A percentile compares a stretch with the other conserved stretches of the same genome.
These are phyloP conservation scores for Claviceps digitariae DNA, from an alignment of 2,329 filamentous ascomycete genomes.

Conservation along the genomic window DNA sequence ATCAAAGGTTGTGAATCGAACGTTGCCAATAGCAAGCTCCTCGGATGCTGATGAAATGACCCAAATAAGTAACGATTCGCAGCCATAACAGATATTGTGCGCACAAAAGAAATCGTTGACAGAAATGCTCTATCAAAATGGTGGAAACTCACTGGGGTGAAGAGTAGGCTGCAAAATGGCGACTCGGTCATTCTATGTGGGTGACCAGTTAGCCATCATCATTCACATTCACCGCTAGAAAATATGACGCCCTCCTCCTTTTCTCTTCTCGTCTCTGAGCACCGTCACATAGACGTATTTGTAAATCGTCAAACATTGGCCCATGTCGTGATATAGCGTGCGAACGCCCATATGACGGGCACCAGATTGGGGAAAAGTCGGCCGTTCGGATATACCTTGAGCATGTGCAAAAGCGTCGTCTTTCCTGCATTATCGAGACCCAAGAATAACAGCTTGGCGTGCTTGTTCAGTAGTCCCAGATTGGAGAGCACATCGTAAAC, in stretches of 20 bases:
- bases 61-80: constrained; percentile 7
- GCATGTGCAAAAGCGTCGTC: constrained; percentile 86
- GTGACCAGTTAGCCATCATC: constrained; percentile 12
- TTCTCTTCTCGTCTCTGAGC: not conserved
- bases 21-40: constrained; percentile 84
- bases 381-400: constrained; percentile 52
- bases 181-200: constrained; percentile 69
- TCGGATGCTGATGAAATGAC: constrained; percentile 56
- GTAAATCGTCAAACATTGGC: not conserved
- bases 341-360: not conserved
- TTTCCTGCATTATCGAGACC: constrained; percentile 92
- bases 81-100: not conserved
- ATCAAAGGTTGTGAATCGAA: constrained; percentile 91
- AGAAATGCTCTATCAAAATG: not conserved
- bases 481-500: constrained; percentile 85
- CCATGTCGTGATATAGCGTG: not conserved
- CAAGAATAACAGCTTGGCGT: constrained; percentile 87
- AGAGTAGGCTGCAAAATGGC: constrained; percentile 82
- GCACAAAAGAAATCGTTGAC: not conserved
- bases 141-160: constrained; percentile 64
- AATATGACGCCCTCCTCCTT: too few relatives aligned
- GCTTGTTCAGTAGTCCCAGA: constrained; percentile 84
- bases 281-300: not conserved
- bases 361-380: not conserved
- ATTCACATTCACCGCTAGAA: not conserved